phyloP scores from a whole-genome alignment of 2,329 filamentous ascomycete genomes.

The Claviceps maximensis region DNA sequence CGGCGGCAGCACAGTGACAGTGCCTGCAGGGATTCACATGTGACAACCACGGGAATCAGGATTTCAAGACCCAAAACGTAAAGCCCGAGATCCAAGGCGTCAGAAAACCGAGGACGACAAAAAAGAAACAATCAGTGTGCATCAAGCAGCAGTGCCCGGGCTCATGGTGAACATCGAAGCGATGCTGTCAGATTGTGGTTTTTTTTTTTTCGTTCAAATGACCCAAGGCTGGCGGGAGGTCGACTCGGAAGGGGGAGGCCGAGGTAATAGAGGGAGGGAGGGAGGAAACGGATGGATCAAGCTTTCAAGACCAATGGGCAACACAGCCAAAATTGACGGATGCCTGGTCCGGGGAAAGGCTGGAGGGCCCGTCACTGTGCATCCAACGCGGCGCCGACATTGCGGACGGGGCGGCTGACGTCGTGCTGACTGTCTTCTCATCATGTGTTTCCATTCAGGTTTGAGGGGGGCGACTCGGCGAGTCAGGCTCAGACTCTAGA shows the following conservation, averaged over 20 bases:
- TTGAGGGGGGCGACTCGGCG: not conserved
- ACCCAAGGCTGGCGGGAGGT: not conserved
- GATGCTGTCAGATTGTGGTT: not conserved
- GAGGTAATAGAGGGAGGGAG: not conserved
- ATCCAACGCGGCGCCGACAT: not conserved
- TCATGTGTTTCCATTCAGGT: not conserved
- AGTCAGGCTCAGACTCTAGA: not conserved
- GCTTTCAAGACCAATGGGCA: no score
- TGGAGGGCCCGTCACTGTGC: no score
- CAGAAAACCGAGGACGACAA: not conserved
- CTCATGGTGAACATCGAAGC: not conserved
- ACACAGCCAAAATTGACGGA: no score
- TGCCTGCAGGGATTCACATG: not conserved
- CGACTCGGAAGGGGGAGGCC: not conserved
- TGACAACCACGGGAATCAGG: not conserved
- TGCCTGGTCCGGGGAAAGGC: no score
- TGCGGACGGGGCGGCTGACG: not conserved
- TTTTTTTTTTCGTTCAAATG: not conserved
- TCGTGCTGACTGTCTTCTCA: not conserved
- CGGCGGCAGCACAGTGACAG: not conserved
- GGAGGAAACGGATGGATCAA: not conserved
- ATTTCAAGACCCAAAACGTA: no score
- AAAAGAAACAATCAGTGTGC: not conserved
- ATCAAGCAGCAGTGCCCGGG: not conserved
- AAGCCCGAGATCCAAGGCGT: no score